Evolutionary conservation across 2,329 filamentous ascomycete genomes (phyloP).

Genomic region (Neonectria faginata): DNA sequence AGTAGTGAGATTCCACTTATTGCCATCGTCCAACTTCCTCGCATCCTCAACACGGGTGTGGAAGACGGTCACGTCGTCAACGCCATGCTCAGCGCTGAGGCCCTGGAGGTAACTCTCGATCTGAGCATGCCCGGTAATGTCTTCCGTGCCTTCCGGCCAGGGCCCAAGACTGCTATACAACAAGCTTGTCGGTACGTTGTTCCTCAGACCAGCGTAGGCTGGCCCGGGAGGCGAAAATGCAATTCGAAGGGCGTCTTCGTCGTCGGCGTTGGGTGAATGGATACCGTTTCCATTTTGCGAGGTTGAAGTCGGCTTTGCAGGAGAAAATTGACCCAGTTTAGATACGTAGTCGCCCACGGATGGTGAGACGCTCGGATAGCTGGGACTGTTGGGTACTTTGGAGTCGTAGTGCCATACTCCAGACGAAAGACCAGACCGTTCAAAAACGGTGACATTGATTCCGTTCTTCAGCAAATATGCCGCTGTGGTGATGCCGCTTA

Average conservation of each 20-base stretch:
- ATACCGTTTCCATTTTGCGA: not conserved
- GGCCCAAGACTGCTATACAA: conserved; percentile 56
- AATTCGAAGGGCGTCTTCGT: conserved; percentile 18
- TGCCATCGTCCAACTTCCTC: conserved; percentile 55
- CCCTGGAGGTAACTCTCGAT: conserved; percentile 71
- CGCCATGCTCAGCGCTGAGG: conserved; percentile 63
- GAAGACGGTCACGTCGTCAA: conserved; percentile 63
- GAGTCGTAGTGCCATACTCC: conserved; percentile 56
- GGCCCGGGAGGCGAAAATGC: conserved; percentile 54
- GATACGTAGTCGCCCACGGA: conserved; percentile 47
- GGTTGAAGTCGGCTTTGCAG: not conserved
- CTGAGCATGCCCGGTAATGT: conserved; percentile 67
- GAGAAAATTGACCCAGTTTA: conserved; percentile 16
- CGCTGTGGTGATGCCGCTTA: conserved; percentile 54
- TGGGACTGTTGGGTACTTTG: conserved; percentile 44
- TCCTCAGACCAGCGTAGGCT: conserved; percentile 71
- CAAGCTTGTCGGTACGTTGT: conserved; percentile 77
- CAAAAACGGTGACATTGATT: conserved; percentile 53
- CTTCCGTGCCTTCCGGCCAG: conserved; percentile 71
- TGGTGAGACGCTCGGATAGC: conserved; percentile 49
- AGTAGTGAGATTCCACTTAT: conserved; percentile 64
- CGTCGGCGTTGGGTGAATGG: conserved; percentile 3
- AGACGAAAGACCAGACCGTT: conserved; percentile 49
- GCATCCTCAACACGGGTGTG: conserved; percentile 69
- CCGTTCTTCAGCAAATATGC: conserved; percentile 53